A percentile compares a stretch with the other conserved stretches of the same genome.
These are phyloP conservation scores for Boletus rubroflammeus DNA, from an alignment of 768 basidiomycete genomes.

Conservation along the genomic window DNA sequence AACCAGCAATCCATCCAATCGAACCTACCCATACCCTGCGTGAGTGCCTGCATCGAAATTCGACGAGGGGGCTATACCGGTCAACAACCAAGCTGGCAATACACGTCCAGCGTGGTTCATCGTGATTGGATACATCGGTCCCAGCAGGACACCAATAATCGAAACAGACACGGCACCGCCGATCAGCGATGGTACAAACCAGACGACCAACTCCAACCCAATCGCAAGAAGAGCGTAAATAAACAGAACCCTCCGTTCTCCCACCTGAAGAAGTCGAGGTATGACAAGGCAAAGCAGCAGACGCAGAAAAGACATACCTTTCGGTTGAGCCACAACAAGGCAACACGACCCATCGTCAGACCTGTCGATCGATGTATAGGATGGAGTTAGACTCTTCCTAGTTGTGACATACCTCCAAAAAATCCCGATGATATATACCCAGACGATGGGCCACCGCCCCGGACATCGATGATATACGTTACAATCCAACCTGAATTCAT, in stretches of 20 bases:
- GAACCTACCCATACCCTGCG: slow-evolving; percentile 6
- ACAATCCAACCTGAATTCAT: slow-evolving; percentile 60
- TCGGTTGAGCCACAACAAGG: slow-evolving; percentile 52
- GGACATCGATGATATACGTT: slow-evolving; percentile 47
- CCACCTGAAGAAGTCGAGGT: slow-evolving; percentile 35
- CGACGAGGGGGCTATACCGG: slow-evolving; percentile 27
- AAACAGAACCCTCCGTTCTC: slow-evolving; percentile 51
- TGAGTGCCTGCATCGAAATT: background rate
- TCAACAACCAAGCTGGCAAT: slow-evolving; percentile 61
- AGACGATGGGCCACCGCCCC: slow-evolving; percentile 44
- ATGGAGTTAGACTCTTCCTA: background rate
- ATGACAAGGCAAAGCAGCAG: background rate
- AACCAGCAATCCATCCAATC: background rate
- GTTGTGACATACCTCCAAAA: slow-evolving; percentile 43
- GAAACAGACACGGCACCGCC: slow-evolving; percentile 54
- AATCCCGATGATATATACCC: slow-evolving; percentile 54
- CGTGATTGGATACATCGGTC: slow-evolving; percentile 51
- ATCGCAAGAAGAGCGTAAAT: slow-evolving; percentile 52
- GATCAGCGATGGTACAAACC: slow-evolving; percentile 53
- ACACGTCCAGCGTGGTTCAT: slow-evolving; percentile 55
- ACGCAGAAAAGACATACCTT: slow-evolving; percentile 32
- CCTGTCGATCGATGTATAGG: slow-evolving; percentile 35
- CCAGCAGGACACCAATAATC: slow-evolving; percentile 52
- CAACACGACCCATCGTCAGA: slow-evolving; percentile 53
- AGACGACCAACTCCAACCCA: slow-evolving; percentile 53